Percentiles rank a stretch among this genome's conserved stretches.
Conservation (phyloP, 768 basidiomycete species). For the Ramaria sp. region DNA sequence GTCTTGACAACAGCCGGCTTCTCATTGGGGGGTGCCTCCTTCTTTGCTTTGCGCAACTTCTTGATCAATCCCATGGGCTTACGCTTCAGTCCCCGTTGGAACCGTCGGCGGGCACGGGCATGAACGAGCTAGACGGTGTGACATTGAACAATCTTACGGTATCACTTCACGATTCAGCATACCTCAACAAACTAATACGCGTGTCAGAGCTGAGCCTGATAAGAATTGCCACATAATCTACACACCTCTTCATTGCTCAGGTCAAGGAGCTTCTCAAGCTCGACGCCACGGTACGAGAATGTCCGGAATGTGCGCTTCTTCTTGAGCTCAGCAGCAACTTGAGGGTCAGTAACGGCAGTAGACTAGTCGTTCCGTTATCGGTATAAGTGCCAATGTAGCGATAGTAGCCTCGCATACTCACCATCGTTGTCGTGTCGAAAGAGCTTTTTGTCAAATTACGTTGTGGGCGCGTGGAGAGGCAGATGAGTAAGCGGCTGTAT, state of each 20-base stretch:
- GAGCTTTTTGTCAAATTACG: background rate
- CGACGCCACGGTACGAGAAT: slow-evolving; percentile 96
- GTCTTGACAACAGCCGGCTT: slow-evolving; percentile 99
- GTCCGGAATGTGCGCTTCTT: slow-evolving; percentile 98
- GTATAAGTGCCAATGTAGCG: background rate
- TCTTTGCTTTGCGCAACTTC: slow-evolving; percentile 99
- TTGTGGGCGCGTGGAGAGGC: background rate
- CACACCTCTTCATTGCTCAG: slow-evolving; percentile 90
- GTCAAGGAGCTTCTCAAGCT: slow-evolving; percentile 97
- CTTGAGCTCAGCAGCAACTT: slow-evolving; percentile 93
- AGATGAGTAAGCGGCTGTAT: slow-evolving; percentile 9
- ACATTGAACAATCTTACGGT: slow-evolving; percentile 2
- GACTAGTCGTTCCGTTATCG: slow-evolving; percentile 38
- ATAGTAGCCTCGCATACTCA: slow-evolving; percentile 8
- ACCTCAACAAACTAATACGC: slow-evolving; percentile 65
- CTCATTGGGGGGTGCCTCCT: slow-evolving; percentile 97
- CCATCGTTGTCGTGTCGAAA: slow-evolving; percentile 18
- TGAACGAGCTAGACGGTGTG: slow-evolving; percentile 70
- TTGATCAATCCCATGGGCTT: slow-evolving; percentile 98
- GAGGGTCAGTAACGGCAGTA: slow-evolving; percentile 80
- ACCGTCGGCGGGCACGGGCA: slow-evolving; percentile 95
- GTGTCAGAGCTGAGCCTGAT: background rate
- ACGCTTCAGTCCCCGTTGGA: slow-evolving; percentile 98
- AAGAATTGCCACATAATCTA: slow-evolving; percentile 12
- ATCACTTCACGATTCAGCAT: slow-evolving; percentile 19